Evolutionary conservation across 352 stramenopile genomes (phyloP).

Genomic region (Globisporangium echinulatum): DNA sequence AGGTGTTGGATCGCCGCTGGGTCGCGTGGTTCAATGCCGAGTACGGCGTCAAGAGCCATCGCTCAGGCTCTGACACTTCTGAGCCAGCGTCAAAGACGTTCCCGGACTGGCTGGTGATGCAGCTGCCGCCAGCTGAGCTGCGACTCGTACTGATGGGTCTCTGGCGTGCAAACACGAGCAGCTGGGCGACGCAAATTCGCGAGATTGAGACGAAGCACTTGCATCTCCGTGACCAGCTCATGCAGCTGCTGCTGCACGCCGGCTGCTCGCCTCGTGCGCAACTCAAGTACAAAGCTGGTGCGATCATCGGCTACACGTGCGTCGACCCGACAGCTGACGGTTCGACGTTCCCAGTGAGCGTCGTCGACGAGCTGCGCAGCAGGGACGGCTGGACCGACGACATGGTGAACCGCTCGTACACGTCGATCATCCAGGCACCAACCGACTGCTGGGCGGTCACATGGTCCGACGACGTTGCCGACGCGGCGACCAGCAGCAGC

Average conservation of each 20-base stretch:
- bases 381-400: no score
- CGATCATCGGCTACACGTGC: constrained; percentile 4
- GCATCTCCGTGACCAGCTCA: constrained; percentile 8
- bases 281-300: constrained; percentile 6
- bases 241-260: constrained; percentile 11
- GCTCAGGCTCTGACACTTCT: background rate
- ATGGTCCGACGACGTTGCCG: constrained; percentile 5
- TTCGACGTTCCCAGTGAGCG: no score
- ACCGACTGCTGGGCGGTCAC: constrained; percentile 6
- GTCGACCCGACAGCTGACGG: background rate
- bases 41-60: constrained; percentile 4
- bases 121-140: constrained; percentile 6
- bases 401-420: background rate
- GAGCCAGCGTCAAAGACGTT: constrained; percentile 1
- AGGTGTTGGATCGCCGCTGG: constrained; percentile 7
- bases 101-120: constrained; percentile 9
- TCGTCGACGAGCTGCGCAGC: no score
- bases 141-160: constrained; percentile 7
- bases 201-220: constrained; percentile 4
- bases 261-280: constrained; percentile 8
- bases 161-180: constrained; percentile 1
- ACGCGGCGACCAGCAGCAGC: constrained; percentile 3
- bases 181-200: constrained; percentile 3
- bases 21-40: constrained; percentile 9
- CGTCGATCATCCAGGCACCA: constrained; percentile 1